Conservation (phyloP, 352 stramenopile genomes). For the Globisporangium spiculum region DNA sequence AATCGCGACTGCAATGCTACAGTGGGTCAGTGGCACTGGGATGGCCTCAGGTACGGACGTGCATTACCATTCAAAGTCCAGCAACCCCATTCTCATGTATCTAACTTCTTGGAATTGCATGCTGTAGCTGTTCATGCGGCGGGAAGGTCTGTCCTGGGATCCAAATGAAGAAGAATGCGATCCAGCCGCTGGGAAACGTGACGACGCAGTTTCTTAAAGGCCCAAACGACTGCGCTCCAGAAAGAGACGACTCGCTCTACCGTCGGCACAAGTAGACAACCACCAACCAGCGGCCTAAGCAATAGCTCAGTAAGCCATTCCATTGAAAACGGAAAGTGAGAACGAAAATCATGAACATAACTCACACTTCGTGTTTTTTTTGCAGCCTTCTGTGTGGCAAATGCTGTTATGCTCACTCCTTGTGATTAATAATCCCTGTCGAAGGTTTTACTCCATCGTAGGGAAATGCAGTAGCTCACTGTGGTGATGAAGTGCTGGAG, state of each 20-base stretch:
- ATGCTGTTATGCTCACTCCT: neutral
- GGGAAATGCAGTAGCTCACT: constrained; percentile 46
- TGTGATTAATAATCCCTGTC: neutral
- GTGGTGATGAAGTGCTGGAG: constrained; percentile 17
- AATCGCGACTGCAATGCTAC: constrained; percentile 32
- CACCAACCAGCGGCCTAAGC: neutral
- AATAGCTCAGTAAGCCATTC: neutral
- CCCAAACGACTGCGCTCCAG: neutral
- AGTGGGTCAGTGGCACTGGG: constrained; percentile 57
- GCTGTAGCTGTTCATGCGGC: constrained; percentile 38
- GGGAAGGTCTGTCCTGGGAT: constrained; percentile 40
- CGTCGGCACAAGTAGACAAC: constrained; percentile 9
- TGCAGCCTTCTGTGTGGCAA: neutral
- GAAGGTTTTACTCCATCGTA: neutral
- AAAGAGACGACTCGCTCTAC: constrained; percentile 2
- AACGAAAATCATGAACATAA: constrained; percentile 8
- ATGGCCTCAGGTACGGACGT: constrained; percentile 33
- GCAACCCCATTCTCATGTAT: neutral
- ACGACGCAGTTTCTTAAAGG: constrained; percentile 20
- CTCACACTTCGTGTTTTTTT: neutral
- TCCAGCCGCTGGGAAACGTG: constrained; percentile 52
- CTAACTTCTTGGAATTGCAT: constrained; percentile 10
- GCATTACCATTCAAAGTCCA: neutral
- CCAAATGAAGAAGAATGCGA: constrained; percentile 40
- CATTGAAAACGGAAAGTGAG: neutral